Percentiles rank a stretch among this genome's conserved stretches.
These are phyloP conservation scores for Hippophae rhamnoides DNA, from an alignment of 306 rosid genomes.

Conservation along the genomic window DNA sequence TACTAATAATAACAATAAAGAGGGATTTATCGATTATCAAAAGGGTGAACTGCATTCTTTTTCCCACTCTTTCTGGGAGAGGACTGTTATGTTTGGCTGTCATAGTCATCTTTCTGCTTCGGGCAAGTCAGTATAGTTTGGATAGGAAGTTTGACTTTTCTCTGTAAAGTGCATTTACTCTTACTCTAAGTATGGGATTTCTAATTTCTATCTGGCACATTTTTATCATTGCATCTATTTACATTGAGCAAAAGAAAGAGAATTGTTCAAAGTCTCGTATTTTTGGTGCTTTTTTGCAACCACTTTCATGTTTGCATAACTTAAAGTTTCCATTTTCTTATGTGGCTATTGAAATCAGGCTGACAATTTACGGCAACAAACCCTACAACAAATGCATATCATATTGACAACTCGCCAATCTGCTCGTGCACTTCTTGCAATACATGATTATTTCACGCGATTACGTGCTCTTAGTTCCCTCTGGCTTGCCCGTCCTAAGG, in stretches of 20 bases:
- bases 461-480: constrained; percentile 95
- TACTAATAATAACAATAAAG: too few species aligned
- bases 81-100: too few species aligned
- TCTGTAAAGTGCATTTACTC: too few species aligned
- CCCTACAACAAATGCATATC: constrained; percentile 92
- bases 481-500: constrained; percentile 97
- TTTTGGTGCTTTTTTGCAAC: neutral
- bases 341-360: constrained; percentile 41
- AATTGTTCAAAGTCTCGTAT: neutral
- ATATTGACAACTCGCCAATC: constrained; percentile 92
- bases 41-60: too few species aligned
- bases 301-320: constrained; percentile 5
- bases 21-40: too few species aligned
- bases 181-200: too few species aligned
- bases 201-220: neutral
- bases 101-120: too few species aligned
- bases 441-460: constrained; percentile 76
- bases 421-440: constrained; percentile 91
- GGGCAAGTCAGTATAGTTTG: too few species aligned
- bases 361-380: constrained; percentile 91
- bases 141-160: too few species aligned
- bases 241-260: neutral
- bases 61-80: too few species aligned
- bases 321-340: constrained; percentile 1
- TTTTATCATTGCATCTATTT: neutral